phyloP scores from a whole-genome alignment of 202 grass and related monocot genomes.

The Dendrocalamus latiflorus region DNA sequence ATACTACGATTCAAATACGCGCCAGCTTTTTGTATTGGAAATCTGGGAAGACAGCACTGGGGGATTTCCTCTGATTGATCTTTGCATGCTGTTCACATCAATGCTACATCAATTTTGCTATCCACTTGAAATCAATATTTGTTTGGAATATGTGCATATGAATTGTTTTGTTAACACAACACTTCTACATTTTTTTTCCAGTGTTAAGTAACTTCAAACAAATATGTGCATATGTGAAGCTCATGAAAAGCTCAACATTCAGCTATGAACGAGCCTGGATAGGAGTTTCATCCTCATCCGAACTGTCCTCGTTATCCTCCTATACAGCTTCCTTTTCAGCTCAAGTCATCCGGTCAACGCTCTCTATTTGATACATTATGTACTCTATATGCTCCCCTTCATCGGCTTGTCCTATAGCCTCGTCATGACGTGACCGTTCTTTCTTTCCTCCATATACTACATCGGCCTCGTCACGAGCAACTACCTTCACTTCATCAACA shows the following conservation, averaged over 20 bases:
- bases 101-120: background rate
- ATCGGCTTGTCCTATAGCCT: too few relatives aligned
- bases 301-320: too few relatives aligned
- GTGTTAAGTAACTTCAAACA: conserved; percentile 8
- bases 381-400: too few relatives aligned
- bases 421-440: too few relatives aligned
- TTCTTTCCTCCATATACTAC: too few relatives aligned
- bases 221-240: conserved; percentile 92
- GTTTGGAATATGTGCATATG: conserved; percentile 3
- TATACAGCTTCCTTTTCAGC: too few relatives aligned
- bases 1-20: conserved; percentile 79
- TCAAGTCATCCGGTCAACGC: too few relatives aligned
- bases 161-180: background rate
- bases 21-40: conserved; percentile 93
- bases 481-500: too few relatives aligned
- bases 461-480: too few relatives aligned
- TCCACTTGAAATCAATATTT: background rate
- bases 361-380: too few relatives aligned
- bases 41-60: conserved; percentile 57
- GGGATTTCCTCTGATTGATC: conserved; percentile 82
- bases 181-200: background rate
- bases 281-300: too few relatives aligned
- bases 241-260: conserved; percentile 89
- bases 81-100: conserved; percentile 51
- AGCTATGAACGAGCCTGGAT: conserved; percentile 96